phyloP scores from a whole-genome alignment of 306 rosid genomes.

The Castanopsis chinensis region DNA sequence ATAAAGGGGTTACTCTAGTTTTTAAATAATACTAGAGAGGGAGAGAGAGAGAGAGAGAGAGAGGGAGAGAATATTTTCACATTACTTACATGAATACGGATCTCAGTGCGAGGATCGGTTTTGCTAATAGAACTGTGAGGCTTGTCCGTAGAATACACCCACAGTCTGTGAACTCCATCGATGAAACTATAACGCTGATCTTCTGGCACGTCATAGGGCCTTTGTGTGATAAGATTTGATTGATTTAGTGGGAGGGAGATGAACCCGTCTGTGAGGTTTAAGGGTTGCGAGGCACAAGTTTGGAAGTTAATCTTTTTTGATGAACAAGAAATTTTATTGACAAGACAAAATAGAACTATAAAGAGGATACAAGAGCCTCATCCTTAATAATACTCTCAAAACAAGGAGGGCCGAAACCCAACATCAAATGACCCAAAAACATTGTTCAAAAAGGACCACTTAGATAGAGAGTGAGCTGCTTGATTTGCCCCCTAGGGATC shows the following conservation, averaged over 20 bases:
- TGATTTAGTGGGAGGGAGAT: constrained; percentile 6
- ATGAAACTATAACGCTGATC: constrained; percentile 25
- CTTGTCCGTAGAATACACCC: constrained; percentile 33
- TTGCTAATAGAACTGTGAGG: constrained; percentile 14
- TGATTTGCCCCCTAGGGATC: too few relatives aligned
- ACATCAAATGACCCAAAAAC: too few relatives aligned
- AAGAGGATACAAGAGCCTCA: too few relatives aligned
- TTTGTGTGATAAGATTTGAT: constrained; percentile 29
- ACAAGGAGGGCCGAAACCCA: too few relatives aligned
- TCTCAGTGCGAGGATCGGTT: constrained; percentile 37
- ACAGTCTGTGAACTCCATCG: constrained; percentile 33
- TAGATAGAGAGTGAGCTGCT: too few relatives aligned
- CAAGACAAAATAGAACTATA: too few relatives aligned
- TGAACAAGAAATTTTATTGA: too few relatives aligned
- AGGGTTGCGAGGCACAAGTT: neutral
- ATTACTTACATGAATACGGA: constrained; percentile 20
- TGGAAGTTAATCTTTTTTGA: too few relatives aligned
- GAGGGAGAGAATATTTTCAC: neutral
- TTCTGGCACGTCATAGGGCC: constrained; percentile 27
- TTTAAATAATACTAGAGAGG: neutral
- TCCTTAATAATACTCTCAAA: too few relatives aligned
- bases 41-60: too few relatives aligned
- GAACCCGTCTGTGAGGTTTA: constrained; percentile 35
- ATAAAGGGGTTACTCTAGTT: too few relatives aligned
- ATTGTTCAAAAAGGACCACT: too few relatives aligned